These are phyloP conservation scores for Clitopilus hobsonii DNA, from an alignment of 768 basidiomycete species.

Conservation along the genomic window DNA sequence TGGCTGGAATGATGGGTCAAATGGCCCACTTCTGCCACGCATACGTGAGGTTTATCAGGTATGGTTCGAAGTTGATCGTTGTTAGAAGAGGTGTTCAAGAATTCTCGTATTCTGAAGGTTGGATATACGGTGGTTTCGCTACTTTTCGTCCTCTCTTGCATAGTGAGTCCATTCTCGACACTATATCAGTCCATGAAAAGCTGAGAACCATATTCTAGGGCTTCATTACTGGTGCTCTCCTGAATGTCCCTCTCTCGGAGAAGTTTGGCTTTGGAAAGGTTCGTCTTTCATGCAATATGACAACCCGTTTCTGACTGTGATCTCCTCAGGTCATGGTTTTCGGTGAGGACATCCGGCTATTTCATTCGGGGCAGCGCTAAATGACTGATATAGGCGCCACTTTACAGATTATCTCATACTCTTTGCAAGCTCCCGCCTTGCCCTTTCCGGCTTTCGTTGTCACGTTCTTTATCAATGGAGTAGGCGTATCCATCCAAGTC, in stretches of 20 bases:
- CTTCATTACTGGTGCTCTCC: slow-evolving; percentile 32
- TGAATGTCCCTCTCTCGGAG: slow-evolving; percentile 32
- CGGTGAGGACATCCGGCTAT: slow-evolving; percentile 6
- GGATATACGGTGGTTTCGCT: slow-evolving; percentile 49
- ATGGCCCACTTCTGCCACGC: slow-evolving; percentile 69
- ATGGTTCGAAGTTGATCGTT: slow-evolving; percentile 30
- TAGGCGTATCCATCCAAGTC: slow-evolving; percentile 43
- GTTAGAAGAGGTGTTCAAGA: neutral
- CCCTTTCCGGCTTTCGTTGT: slow-evolving; percentile 63
- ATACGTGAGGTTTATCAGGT: slow-evolving; percentile 55
- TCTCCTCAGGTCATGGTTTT: slow-evolving; percentile 18
- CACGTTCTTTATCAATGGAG: slow-evolving; percentile 36
- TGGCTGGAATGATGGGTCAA: slow-evolving; percentile 78
- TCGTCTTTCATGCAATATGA: slow-evolving; percentile 5
- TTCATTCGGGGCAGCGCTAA: neutral
- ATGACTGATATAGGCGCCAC: slow-evolving; percentile 33
- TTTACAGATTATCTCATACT: slow-evolving; percentile 48
- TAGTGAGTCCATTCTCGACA: slow-evolving; percentile 22
- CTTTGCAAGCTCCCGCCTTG: slow-evolving; percentile 48
- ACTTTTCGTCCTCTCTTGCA: slow-evolving; percentile 46
- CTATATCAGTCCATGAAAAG: neutral
- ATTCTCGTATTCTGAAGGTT: slow-evolving; percentile 25
- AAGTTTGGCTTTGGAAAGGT: slow-evolving; percentile 41
- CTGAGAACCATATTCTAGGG: slow-evolving; percentile 33
- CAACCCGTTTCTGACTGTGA: no score